Conservation (phyloP, 2,329 filamentous ascomycete genomes). For the Achaetomium macrosporum region DNA sequence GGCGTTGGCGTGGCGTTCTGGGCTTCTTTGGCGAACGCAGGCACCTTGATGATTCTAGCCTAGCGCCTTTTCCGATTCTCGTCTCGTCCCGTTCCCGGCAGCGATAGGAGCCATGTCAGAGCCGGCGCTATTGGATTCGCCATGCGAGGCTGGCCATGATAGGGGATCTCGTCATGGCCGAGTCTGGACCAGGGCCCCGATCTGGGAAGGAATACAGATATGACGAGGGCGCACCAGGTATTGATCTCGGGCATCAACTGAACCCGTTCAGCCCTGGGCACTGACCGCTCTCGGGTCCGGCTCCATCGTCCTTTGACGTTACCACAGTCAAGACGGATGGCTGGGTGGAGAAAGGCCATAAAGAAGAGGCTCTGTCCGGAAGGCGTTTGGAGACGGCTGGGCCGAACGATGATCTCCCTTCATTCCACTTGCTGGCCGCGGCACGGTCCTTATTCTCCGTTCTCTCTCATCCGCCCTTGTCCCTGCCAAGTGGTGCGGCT, state of each 20-base stretch:
- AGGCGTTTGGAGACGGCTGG: conserved; percentile 6
- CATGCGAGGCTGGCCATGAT: neutral
- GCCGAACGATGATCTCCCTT: neutral
- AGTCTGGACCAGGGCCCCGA: neutral
- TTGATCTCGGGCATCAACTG: conserved; percentile 4
- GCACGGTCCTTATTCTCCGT: conserved; percentile 4
- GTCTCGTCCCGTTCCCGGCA: conserved; percentile 1
- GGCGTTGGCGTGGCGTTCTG: conserved; percentile 1
- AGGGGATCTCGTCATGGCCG: neutral
- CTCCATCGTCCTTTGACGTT: neutral
- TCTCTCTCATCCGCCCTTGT: neutral
- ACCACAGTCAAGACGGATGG: neutral
- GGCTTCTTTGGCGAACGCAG: neutral
- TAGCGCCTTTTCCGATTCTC: conserved; percentile 2
- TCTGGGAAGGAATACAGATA: neutral
- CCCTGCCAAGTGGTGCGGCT: conserved; percentile 15
- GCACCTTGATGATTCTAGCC: neutral
- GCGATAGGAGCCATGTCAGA: conserved; percentile 14
- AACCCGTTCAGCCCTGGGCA: neutral
- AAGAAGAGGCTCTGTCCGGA: neutral
- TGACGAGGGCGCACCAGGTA: too few species aligned
- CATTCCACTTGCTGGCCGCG: neutral
- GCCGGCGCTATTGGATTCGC: conserved; percentile 11
- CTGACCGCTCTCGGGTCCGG: neutral
- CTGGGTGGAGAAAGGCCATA: neutral